Conservation (phyloP, 768 basidiomycete genomes). For the Mycena galericulata region DNA sequence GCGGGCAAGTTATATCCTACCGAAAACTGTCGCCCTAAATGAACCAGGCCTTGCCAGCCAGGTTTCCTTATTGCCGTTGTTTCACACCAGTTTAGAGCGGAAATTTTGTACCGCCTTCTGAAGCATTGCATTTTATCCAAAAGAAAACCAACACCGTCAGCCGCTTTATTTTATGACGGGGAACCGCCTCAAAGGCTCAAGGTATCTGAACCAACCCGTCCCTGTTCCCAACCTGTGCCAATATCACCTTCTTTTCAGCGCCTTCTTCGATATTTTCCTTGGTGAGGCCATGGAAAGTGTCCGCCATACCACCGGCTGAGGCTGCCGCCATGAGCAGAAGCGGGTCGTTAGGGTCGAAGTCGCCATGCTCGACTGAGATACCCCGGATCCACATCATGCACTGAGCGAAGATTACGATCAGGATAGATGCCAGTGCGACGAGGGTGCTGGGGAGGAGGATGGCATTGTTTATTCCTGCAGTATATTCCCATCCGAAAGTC, state of each 20-base stretch:
- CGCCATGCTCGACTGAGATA: not conserved
- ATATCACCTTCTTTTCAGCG: not conserved
- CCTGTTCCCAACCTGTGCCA: not conserved
- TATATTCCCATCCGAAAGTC: constrained; percentile 15
- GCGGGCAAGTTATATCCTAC: too few species aligned
- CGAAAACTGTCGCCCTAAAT: too few species aligned
- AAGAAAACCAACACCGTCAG: too few species aligned
- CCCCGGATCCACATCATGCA: not conserved
- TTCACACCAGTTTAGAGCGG: too few species aligned
- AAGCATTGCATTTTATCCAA: too few species aligned
- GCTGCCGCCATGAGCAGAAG: constrained; percentile 21
- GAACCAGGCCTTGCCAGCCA: too few species aligned
- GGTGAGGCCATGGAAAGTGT: not conserved
- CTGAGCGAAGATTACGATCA: constrained; percentile 7
- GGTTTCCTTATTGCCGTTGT: too few species aligned
- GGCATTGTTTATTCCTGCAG: not conserved
- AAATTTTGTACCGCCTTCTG: too few species aligned
- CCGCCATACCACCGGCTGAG: constrained; percentile 15
- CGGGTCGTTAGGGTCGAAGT: constrained; percentile 15
- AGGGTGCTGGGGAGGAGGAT: constrained; percentile 10
- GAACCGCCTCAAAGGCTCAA: too few species aligned
- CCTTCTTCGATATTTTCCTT: constrained; percentile 12
- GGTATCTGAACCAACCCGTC: constrained; percentile 16
- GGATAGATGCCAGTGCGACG: constrained; percentile 4
- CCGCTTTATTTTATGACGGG: too few species aligned